These are phyloP conservation scores for Arthrinium puccinioides DNA, from an alignment of 2,329 filamentous ascomycete genomes.

Conservation along the genomic window DNA sequence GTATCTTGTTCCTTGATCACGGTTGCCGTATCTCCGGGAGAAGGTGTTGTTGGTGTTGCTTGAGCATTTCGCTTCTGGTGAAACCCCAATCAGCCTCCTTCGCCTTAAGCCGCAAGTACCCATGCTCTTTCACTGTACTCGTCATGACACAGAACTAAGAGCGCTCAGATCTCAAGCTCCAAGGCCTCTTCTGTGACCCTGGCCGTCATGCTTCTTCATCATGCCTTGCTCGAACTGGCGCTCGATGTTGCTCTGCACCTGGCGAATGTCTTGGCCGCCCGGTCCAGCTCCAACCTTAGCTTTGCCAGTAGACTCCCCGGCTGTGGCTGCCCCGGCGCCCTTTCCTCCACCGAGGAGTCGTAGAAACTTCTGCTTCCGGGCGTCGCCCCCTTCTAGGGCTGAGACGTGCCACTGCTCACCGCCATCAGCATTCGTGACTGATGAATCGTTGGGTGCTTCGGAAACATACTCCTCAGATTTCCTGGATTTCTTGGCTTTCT, in stretches of 20 bases:
- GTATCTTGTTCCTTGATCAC: too few species aligned
- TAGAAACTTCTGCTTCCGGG: conserved; percentile 49
- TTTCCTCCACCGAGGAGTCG: conserved; percentile 49
- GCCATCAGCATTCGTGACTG: conserved; percentile 13
- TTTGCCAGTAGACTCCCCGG: neutral
- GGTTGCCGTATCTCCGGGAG: too few species aligned
- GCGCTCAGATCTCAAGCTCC: conserved; percentile 33
- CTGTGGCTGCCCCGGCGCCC: conserved; percentile 21
- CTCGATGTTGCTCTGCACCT: conserved; percentile 43
- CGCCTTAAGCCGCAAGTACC: too few species aligned
- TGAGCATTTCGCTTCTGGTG: too few species aligned
- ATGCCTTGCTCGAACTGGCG: conserved; percentile 50
- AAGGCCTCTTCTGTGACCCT: conserved; percentile 42
- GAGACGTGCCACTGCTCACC: conserved; percentile 46
- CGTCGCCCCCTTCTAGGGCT: conserved; percentile 41
- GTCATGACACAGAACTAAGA: too few species aligned
- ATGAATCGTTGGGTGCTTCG: conserved; percentile 13
- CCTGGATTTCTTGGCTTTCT: conserved; percentile 9
- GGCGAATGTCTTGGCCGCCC: conserved; percentile 14
- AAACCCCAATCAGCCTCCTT: too few species aligned
- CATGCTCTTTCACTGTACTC: too few species aligned
- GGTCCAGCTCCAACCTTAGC: neutral
- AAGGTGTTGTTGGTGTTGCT: too few species aligned
- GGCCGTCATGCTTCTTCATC: conserved; percentile 45
- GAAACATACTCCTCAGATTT: conserved; percentile 12